A percentile compares a stretch with the other conserved stretches of the same genome.
phyloP scores from a whole-genome alignment of 1,284 basidiomycete genomes.

The Bothia castanella region DNA sequence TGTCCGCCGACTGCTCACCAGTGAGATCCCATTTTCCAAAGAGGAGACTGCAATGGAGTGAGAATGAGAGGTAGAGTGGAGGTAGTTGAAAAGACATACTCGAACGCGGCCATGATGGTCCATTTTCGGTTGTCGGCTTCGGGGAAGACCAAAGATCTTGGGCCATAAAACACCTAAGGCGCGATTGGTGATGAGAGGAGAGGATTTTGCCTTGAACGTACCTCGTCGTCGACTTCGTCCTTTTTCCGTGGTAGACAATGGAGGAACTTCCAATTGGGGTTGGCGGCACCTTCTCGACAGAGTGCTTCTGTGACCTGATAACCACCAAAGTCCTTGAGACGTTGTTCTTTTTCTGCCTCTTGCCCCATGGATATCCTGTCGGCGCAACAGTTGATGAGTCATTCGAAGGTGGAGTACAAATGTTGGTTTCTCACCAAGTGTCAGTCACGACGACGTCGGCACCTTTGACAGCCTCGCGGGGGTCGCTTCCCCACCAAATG shows the following conservation, averaged over 20 bases:
- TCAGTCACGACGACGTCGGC: constrained; percentile 96
- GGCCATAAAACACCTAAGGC: constrained; percentile 68
- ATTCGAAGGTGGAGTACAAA: background rate
- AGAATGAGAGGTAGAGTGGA: constrained; percentile 6
- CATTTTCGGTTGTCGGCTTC: constrained; percentile 88
- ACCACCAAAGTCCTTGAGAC: constrained; percentile 83
- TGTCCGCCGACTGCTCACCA: constrained; percentile 18
- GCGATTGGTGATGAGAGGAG: background rate
- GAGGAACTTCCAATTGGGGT: constrained; percentile 90
- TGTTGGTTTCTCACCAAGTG: constrained; percentile 66
- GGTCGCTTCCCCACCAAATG: constrained; percentile 76
- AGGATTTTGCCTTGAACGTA: constrained; percentile 34
- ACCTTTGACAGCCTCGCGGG: constrained; percentile 80
- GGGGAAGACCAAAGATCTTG: constrained; percentile 70
- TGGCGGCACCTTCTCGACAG: constrained; percentile 76
- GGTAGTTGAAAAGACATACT: constrained; percentile 48
- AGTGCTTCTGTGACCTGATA: constrained; percentile 93
- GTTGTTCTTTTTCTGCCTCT: constrained; percentile 89
- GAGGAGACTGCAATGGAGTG: constrained; percentile 35
- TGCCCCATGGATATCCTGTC: constrained; percentile 97
- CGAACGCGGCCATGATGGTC: constrained; percentile 88
- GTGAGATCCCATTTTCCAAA: constrained; percentile 49
- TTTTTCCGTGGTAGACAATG: constrained; percentile 93
- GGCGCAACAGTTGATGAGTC: background rate
- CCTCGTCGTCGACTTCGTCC: constrained; percentile 94